Evolutionary conservation across 225 moss, liverwort and hornwort species (phyloP), one percentile per base, ranked within the genome.

Genomic region (Polytrichum formosum): DNA sequence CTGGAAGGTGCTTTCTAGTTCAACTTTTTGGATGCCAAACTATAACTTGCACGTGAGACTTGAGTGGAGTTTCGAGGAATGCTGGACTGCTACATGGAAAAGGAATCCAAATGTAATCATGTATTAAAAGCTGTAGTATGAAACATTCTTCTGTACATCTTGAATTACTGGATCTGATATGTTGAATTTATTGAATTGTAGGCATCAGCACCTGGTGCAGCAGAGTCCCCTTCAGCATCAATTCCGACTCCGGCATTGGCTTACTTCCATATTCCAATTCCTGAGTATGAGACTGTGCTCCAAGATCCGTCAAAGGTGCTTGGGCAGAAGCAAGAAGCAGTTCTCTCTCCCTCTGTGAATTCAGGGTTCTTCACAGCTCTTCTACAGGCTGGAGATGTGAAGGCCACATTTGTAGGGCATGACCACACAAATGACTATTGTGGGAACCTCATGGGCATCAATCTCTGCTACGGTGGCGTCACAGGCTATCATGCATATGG

Each of bases 371-470:
- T 94, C 72, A 74, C 93, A 26, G 67, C 91, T 6, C 76, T 97
- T 60, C 64, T 86, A 22, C 89, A 93, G 80, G 84, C 78, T 70
- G 89, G 84, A 75, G 88, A 93, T 79, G 90, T 97, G 22, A 92
- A 85, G 83, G 96, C 91, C 63, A 92, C 96, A 54, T 97, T 93
- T 78, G 84, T 81, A 67, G 96, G 96, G 25, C 96, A 97, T 67
- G 96, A 97, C 70, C 96, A 97, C 72, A 79, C 84, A 33, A 97
- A 94, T 65, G 96, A 97, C 74, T 93, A 91, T 26, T 97, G 96
- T 78, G 96, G 93, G 31, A 80, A 82, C 55, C 79, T 93, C 18
- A 74, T 97, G 90, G 93, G 92, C 33, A 83, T 97, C 74, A 77
- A 91, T 66, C 81, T 97, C 35, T 97, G 96, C 73, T 97, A 93